phyloP scores from a whole-genome alignment of 129 eudicot species.

The Oenanthe sinensis region DNA sequence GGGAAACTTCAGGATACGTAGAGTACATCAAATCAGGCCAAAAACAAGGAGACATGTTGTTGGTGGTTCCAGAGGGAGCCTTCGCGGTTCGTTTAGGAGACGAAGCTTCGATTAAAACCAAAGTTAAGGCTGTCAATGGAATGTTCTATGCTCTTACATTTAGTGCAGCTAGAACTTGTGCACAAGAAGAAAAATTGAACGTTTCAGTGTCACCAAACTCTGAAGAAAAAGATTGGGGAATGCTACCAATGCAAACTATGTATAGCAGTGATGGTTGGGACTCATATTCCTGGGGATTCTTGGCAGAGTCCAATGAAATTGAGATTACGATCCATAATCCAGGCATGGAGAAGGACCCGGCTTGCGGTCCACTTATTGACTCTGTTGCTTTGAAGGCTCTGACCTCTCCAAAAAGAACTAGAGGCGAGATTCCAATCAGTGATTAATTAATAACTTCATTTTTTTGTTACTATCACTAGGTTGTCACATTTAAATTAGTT shows the following conservation, averaged over 20 bases:
- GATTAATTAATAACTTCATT: background rate
- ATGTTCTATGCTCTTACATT: conserved; percentile 59
- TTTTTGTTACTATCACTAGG: background rate
- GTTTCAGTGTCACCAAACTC: conserved; percentile 58
- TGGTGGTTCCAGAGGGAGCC: conserved; percentile 75
- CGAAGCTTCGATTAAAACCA: conserved; percentile 60
- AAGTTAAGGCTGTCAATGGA: conserved; percentile 45
- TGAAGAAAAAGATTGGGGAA: conserved; percentile 44
- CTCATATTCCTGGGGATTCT: conserved; percentile 65
- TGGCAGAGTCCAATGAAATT: conserved; percentile 53
- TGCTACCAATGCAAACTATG: conserved; percentile 77
- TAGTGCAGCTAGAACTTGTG: conserved; percentile 75
- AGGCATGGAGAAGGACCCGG: conserved; percentile 47
- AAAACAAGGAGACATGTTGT: conserved; percentile 76
- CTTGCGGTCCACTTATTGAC: conserved; percentile 89
- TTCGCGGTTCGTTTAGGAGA: conserved; percentile 67
- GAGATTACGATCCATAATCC: conserved; percentile 81
- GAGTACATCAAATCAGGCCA: conserved; percentile 81
- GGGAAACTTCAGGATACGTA: conserved; percentile 66
- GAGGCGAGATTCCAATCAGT: conserved; percentile 20
- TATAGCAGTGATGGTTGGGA: conserved; percentile 85
- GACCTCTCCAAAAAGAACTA: conserved; percentile 35
- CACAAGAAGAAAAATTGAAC: conserved; percentile 62
- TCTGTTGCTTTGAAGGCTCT: conserved; percentile 68
- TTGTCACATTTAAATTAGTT: background rate